Evolutionary conservation across 129 eudicot genomes (phyloP).

Genomic region (Ambrosia artemisiifolia): DNA sequence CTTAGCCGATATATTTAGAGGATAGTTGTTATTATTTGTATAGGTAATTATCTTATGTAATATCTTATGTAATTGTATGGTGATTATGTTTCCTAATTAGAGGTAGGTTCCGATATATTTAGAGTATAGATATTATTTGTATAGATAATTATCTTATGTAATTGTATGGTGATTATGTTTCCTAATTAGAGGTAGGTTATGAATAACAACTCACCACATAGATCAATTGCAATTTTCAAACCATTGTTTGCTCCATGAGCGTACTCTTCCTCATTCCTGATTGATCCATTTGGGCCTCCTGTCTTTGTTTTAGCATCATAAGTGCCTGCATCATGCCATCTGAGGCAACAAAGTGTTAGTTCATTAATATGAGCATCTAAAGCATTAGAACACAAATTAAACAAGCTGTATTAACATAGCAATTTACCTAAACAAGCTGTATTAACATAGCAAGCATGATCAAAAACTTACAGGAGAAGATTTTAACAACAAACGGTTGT

Average conservation of each 20-base stretch:
- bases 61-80: no score
- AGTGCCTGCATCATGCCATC: constrained; percentile 99
- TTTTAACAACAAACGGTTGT: not conserved
- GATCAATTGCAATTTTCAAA: constrained; percentile 73
- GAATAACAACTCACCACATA: constrained; percentile 71
- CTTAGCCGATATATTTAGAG: no score
- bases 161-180: no score
- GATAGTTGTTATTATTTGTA: no score
- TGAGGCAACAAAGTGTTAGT: constrained; percentile 24
- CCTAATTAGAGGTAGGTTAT: no score
- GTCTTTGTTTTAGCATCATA: constrained; percentile 79
- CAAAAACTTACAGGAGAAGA: not conserved
- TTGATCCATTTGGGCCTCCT: constrained; percentile 97
- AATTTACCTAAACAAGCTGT: not conserved
- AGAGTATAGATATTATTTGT: no score
- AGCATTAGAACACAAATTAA: not conserved
- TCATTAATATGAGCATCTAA: not conserved
- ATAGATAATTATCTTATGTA: no score
- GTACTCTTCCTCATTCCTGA: constrained; percentile 68
- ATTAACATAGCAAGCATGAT: not conserved
- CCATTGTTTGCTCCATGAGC: constrained; percentile 69
- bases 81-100: no score
- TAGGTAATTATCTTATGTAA: no score
- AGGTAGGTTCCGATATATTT: no score
- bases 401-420: no score